Evolutionary conservation across 306 rosid genomes (phyloP).

Genomic region (Prunus salicina): DNA sequence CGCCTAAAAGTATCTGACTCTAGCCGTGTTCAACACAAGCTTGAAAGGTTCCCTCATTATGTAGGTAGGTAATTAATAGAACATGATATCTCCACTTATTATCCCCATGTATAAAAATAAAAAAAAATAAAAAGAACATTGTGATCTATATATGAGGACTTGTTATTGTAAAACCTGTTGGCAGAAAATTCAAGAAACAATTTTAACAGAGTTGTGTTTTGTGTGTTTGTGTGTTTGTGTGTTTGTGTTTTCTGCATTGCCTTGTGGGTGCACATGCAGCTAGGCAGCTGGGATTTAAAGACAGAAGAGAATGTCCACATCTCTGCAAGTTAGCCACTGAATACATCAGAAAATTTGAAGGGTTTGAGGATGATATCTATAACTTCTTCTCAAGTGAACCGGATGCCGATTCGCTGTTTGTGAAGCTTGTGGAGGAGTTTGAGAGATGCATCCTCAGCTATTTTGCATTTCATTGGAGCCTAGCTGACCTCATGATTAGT

Average conservation of each 20-base stretch:
- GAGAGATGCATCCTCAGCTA: slow-evolving; percentile 97
- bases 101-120: background rate
- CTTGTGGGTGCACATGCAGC: slow-evolving; percentile 48
- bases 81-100: slow-evolving; percentile 1
- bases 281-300: slow-evolving; percentile 91
- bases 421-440: slow-evolving; percentile 96
- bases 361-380: slow-evolving; percentile 76
- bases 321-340: slow-evolving; percentile 86
- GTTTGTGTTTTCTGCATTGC: background rate
- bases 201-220: too few species aligned
- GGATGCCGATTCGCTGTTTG: slow-evolving; percentile 79
- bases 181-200: too few species aligned
- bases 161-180: too few species aligned
- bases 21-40: slow-evolving; percentile 52
- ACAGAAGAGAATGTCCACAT: slow-evolving; percentile 69
- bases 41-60: slow-evolving; percentile 81
- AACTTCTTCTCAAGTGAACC: slow-evolving; percentile 69
- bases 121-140: background rate
- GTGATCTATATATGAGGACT: background rate
- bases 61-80: slow-evolving; percentile 58
- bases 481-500: slow-evolving; percentile 69
- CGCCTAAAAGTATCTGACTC: slow-evolving; percentile 44
- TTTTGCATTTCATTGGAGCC: slow-evolving; percentile 91
- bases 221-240: background rate
- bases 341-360: slow-evolving; percentile 70